Evolutionary conservation across 1,139 yeast genomes (phyloP).

Genomic region (Scheffersomyces segobiensis): DNA sequence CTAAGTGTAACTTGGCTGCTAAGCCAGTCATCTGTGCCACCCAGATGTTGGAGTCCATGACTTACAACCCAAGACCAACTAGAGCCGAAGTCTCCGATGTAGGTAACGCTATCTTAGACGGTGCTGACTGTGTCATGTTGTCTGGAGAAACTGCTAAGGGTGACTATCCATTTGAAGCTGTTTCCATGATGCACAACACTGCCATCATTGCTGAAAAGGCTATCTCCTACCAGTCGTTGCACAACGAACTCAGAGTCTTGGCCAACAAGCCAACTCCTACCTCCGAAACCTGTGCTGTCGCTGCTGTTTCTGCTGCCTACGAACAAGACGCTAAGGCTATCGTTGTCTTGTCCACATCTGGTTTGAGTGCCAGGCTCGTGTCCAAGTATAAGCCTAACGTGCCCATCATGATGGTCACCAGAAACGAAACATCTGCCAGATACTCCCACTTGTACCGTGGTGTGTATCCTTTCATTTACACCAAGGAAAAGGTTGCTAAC

Average conservation of each 20-base stretch:
- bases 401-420: conserved; percentile 97
- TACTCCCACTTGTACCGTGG: conserved; percentile 97
- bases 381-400: conserved; percentile 97
- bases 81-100: conserved; percentile 99
- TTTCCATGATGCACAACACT: conserved; percentile 98
- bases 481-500: conserved; percentile 65
- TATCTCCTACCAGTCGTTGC: conserved; percentile 83
- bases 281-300: conserved; percentile 95
- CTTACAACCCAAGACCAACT: conserved; percentile 99
- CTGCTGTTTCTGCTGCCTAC: conserved; percentile 94
- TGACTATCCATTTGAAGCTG: conserved; percentile 96
- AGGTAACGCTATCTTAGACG: conserved; percentile 98
- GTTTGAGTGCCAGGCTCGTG: conserved; percentile 92
- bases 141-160: conserved; percentile 99
- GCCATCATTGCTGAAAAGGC: conserved; percentile 96
- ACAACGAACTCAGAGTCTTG: conserved; percentile 84
- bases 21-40: conserved; percentile 99
- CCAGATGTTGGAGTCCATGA: conserved; percentile 99
- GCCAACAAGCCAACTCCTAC: conserved; percentile 90
- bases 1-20: conserved; percentile 98
- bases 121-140: conserved; percentile 99
- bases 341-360: conserved; percentile 92
- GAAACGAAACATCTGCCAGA: conserved; percentile 92
- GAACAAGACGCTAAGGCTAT: conserved; percentile 98
- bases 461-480: conserved; percentile 93